Conservation (phyloP, 163 green algal species). For the Coccomyxa subellipsoidea region DNA sequence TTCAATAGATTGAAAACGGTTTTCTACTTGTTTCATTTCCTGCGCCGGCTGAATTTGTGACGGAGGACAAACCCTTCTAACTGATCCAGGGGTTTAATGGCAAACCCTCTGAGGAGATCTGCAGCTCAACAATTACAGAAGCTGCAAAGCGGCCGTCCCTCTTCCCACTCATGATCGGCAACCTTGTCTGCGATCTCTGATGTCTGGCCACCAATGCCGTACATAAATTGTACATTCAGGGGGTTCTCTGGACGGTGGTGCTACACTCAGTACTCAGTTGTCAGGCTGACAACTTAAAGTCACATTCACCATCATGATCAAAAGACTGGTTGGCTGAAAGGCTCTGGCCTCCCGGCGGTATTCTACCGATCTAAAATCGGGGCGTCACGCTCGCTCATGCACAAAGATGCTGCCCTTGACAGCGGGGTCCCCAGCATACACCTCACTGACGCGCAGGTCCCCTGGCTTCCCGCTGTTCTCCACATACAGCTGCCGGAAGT, state of each 20-base stretch:
- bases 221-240: too few species aligned
- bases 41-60: not conserved
- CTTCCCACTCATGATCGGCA: too few species aligned
- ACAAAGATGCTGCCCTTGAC: constrained; percentile 33
- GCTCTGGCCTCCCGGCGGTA: too few species aligned
- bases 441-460: constrained; percentile 44
- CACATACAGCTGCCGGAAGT: constrained; percentile 29
- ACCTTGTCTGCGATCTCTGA: too few species aligned
- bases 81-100: not conserved
- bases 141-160: not conserved
- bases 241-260: too few species aligned
- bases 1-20: not conserved
- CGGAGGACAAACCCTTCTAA: not conserved
- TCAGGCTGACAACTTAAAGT: too few species aligned
- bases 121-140: too few species aligned
- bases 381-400: constrained; percentile 20
- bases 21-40: not conserved
- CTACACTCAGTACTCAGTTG: too few species aligned
- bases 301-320: too few species aligned
- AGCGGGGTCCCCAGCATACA: constrained; percentile 15
- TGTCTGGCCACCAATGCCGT: too few species aligned
- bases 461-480: constrained; percentile 34
- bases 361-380: too few species aligned
- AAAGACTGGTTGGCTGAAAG: too few species aligned
- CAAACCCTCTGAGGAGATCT: not conserved